A percentile compares a stretch with the other conserved stretches of the same genome.
phyloP scores from a whole-genome alignment of 208 protist genomes.

The Leptomonas pyrrhocoris region DNA sequence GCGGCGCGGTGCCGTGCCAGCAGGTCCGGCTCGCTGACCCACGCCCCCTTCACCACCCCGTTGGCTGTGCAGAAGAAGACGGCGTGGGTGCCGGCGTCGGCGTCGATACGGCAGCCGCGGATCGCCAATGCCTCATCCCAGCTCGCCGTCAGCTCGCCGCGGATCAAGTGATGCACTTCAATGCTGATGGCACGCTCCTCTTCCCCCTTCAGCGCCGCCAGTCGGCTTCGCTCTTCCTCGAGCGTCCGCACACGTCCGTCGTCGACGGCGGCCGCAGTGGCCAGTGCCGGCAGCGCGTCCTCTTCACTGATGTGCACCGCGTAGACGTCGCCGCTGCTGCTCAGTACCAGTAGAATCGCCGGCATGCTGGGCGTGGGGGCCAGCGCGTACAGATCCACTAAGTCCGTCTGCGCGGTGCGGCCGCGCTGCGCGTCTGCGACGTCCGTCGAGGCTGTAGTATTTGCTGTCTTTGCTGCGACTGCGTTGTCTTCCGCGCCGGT shows the following conservation, averaged over 20 bases:
- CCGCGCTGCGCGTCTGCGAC: background rate
- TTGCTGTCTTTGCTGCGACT: background rate
- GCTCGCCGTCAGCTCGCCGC: background rate
- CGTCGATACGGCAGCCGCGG: slow-evolving; percentile 53
- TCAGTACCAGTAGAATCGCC: slow-evolving; percentile 60
- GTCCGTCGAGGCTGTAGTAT: background rate
- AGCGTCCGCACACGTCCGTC: slow-evolving; percentile 35
- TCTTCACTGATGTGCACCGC: slow-evolving; percentile 48
- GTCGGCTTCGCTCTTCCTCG: slow-evolving; percentile 18
- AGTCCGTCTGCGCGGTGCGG: slow-evolving; percentile 24
- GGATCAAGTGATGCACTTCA: slow-evolving; percentile 28
- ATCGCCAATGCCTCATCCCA: slow-evolving; percentile 54
- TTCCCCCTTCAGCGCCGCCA: slow-evolving; percentile 9
- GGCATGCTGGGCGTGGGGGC: slow-evolving; percentile 60
- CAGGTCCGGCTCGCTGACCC: slow-evolving; percentile 71
- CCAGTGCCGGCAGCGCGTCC: slow-evolving; percentile 32
- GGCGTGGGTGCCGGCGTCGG: slow-evolving; percentile 69
- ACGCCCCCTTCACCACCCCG: slow-evolving; percentile 53
- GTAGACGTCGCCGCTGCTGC: slow-evolving; percentile 75
- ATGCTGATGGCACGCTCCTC: slow-evolving; percentile 4
- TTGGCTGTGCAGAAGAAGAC: slow-evolving; percentile 56
- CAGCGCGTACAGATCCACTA: slow-evolving; percentile 61
- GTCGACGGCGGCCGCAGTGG: slow-evolving; percentile 14
- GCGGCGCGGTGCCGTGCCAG: slow-evolving; percentile 54
- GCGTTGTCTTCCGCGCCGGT: background rate